These are phyloP conservation scores for Cercospora brassicicola DNA, from an alignment of 2,329 filamentous ascomycete genomes.

Conservation along the genomic window DNA sequence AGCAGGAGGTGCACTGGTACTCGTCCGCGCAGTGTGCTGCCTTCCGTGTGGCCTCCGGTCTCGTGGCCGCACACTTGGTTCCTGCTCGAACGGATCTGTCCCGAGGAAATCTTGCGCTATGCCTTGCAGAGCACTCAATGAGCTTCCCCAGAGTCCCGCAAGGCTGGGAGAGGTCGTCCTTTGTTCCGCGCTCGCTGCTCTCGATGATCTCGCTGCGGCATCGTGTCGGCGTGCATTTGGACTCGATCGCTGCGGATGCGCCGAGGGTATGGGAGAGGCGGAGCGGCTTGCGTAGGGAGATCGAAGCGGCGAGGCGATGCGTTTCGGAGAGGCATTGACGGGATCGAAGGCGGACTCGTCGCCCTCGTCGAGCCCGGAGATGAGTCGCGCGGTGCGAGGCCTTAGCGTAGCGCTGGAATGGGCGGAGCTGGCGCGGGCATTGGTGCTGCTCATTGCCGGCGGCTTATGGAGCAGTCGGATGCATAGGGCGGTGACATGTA, in stretches of 20 bases:
- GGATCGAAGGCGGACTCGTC: slow-evolving; percentile 40
- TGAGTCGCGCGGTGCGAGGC: slow-evolving; percentile 49
- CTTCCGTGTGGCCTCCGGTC: slow-evolving; percentile 37
- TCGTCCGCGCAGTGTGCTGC: slow-evolving; percentile 18
- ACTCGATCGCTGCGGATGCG: slow-evolving; percentile 33
- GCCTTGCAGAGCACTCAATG: slow-evolving; percentile 52
- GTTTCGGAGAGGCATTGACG: slow-evolving; percentile 37
- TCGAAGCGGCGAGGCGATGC: slow-evolving; percentile 37
- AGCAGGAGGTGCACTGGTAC: slow-evolving; percentile 44
- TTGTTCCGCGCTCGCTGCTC: slow-evolving; percentile 20
- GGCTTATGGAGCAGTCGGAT: slow-evolving; percentile 5
- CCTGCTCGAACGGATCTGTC: slow-evolving; percentile 36
- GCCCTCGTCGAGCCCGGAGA: slow-evolving; percentile 50
- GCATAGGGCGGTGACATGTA: neutral
- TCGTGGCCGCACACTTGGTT: slow-evolving; percentile 27
- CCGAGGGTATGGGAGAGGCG: slow-evolving; percentile 46
- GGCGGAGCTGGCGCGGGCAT: slow-evolving; percentile 27
- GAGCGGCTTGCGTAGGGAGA: slow-evolving; percentile 45
- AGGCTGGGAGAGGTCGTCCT: slow-evolving; percentile 35
- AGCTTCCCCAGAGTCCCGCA: slow-evolving; percentile 50
- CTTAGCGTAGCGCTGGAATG: slow-evolving; percentile 44
- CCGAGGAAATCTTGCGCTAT: slow-evolving; percentile 53
- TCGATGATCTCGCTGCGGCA: slow-evolving; percentile 12
- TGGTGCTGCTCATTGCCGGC: slow-evolving; percentile 32
- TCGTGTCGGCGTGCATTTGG: slow-evolving; percentile 13